phyloP scores from a whole-genome alignment of 257 asterid genomes.

The Solanum rostratum region DNA sequence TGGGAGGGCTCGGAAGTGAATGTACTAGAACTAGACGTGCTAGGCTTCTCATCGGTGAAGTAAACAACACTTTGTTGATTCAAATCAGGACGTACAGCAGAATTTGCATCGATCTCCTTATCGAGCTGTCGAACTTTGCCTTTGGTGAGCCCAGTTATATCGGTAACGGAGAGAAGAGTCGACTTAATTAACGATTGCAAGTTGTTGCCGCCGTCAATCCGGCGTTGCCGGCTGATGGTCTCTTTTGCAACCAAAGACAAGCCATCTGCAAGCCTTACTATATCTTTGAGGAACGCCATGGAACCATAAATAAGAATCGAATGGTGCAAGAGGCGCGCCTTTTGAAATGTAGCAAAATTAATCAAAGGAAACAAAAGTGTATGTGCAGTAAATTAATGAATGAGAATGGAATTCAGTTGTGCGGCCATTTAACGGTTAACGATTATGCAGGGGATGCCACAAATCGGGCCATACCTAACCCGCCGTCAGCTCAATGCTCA shows the following conservation, averaged over 20 bases:
- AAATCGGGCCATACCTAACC: not conserved
- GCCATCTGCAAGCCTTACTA: conserved; percentile 53
- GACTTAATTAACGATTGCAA: conserved; percentile 38
- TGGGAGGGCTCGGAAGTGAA: not conserved
- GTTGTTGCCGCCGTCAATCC: not conserved
- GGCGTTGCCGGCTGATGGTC: conserved; percentile 17
- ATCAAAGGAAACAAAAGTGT: not conserved
- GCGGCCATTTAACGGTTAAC: not conserved
- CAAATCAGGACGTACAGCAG: not conserved
- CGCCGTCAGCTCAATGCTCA: not conserved
- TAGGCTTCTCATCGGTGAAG: not conserved
- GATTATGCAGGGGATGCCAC: not conserved
- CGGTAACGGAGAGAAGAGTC: conserved; percentile 58
- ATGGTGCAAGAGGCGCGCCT: not conserved
- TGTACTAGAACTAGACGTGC: not conserved
- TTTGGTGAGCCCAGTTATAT: conserved; percentile 59
- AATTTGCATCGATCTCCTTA: not conserved
- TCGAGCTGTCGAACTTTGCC: conserved; percentile 44
- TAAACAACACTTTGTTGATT: not conserved
- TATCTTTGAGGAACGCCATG: conserved; percentile 49
- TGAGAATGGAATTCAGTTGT: not conserved
- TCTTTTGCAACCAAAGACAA: conserved; percentile 71
- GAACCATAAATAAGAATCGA: not conserved
- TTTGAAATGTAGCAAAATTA: not conserved
- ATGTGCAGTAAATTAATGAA: not conserved